Evolutionary conservation across 2,329 filamentous ascomycete genomes (phyloP).

Genomic region (Myriosclerotinia scirpicola): DNA sequence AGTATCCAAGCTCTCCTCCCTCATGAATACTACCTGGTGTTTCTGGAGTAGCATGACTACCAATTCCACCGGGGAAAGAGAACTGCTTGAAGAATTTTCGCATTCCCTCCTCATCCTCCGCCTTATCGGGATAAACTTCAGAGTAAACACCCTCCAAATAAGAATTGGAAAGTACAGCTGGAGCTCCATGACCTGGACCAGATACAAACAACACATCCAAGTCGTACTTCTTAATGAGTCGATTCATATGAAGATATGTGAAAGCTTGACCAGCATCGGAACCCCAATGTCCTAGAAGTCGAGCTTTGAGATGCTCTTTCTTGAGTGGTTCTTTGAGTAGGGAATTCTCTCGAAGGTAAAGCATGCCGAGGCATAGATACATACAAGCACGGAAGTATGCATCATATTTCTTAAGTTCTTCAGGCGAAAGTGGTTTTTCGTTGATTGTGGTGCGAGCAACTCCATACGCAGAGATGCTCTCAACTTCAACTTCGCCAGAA

Average conservation of each 20-base stretch:
- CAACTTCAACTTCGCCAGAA: conserved; percentile 43
- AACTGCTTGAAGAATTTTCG: conserved; percentile 80
- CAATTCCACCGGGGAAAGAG: conserved; percentile 77
- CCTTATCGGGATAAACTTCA: conserved; percentile 74
- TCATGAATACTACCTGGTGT: conserved; percentile 77
- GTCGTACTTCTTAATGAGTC: conserved; percentile 77
- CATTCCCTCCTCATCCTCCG: conserved; percentile 66
- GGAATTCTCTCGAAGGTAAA: conserved; percentile 73
- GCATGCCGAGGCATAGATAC: conserved; percentile 77
- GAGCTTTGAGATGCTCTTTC: conserved; percentile 67
- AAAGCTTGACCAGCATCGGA: conserved; percentile 80
- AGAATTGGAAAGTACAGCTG: conserved; percentile 71
- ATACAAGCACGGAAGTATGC: conserved; percentile 73
- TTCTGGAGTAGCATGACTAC: conserved; percentile 76
- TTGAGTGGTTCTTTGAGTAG: conserved; percentile 68
- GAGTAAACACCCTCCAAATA: conserved; percentile 78
- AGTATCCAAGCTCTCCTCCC: conserved; percentile 80
- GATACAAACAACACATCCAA: conserved; percentile 72
- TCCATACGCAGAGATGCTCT: conserved; percentile 65
- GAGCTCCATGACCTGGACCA: conserved; percentile 75
- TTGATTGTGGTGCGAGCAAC: conserved; percentile 63
- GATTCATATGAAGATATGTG: conserved; percentile 80
- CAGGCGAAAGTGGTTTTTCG: conserved; percentile 59
- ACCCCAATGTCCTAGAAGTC: conserved; percentile 76
- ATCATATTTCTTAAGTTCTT: conserved; percentile 67